These are phyloP conservation scores for Volvox carteri DNA, from an alignment of 163 green algal genomes.

Conservation along the genomic window DNA sequence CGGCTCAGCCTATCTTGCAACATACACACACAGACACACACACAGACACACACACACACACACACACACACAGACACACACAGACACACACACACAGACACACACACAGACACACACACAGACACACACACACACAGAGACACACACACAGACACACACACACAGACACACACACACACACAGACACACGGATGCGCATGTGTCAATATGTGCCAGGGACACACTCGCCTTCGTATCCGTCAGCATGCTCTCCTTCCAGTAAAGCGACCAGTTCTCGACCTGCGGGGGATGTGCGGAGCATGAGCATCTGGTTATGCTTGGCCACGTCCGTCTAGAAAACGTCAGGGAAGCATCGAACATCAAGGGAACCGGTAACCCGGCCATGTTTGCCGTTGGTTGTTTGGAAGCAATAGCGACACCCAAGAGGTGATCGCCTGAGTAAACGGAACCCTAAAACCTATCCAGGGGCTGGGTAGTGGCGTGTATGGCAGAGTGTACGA, in stretches of 20 bases:
- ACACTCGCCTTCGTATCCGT: constrained; percentile 75
- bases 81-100: not conserved
- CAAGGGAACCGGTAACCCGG: not conserved
- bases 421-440: not conserved
- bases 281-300: constrained; percentile 55
- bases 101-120: not conserved
- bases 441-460: not conserved
- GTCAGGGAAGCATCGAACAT: not conserved
- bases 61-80: not conserved
- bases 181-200: not conserved
- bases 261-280: constrained; percentile 89
- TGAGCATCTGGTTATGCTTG: not conserved
- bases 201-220: not conserved
- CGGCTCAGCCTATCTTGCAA: not conserved
- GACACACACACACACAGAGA: not conserved
- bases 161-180: not conserved
- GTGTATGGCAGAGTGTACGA: not conserved
- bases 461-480: not conserved
- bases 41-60: not conserved
- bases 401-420: not conserved
- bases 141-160: not conserved
- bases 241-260: constrained; percentile 89
- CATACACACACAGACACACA: not conserved
- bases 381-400: not conserved
- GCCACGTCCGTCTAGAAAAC: not conserved